phyloP scores from a whole-genome alignment of 2,329 filamentous ascomycete genomes.

The Aspergillus tamarii region DNA sequence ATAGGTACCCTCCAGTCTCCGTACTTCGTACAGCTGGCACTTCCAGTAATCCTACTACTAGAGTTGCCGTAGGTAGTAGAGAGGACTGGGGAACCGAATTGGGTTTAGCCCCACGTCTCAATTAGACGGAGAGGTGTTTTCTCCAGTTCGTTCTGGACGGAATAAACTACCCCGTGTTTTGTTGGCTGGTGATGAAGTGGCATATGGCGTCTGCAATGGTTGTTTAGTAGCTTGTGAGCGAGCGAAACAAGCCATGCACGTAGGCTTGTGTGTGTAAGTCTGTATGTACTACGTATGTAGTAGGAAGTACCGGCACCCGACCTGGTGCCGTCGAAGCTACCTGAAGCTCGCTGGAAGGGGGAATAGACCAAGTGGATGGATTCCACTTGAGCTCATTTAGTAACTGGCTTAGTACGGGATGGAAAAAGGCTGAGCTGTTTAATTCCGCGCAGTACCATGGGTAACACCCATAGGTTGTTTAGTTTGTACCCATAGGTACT shows the following conservation, averaged over 20 bases:
- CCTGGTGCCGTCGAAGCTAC: neutral
- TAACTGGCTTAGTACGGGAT: neutral
- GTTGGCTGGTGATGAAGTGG: conserved; percentile 3
- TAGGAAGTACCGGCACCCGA: neutral
- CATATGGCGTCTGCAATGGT: neutral
- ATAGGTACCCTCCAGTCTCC: neutral
- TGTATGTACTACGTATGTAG: neutral
- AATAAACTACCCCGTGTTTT: conserved; percentile 4
- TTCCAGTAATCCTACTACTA: neutral
- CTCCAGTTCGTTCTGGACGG: neutral
- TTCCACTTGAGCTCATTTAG: neutral
- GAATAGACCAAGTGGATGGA: neutral
- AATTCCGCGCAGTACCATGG: neutral
- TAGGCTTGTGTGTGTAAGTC: neutral
- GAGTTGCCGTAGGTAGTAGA: neutral
- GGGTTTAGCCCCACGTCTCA: neutral
- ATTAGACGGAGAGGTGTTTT: neutral
- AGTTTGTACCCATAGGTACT: neutral
- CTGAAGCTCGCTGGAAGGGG: neutral
- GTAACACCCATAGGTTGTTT: neutral
- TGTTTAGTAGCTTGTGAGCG: neutral
- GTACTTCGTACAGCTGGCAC: neutral
- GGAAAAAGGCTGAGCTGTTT: neutral
- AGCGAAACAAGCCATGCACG: neutral
- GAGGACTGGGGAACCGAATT: neutral